Evolutionary conservation across 2,329 filamentous ascomycete species (phyloP), one percentile per base, ranked within the genome.

Genomic region (Fusarium praegraminearum): DNA sequence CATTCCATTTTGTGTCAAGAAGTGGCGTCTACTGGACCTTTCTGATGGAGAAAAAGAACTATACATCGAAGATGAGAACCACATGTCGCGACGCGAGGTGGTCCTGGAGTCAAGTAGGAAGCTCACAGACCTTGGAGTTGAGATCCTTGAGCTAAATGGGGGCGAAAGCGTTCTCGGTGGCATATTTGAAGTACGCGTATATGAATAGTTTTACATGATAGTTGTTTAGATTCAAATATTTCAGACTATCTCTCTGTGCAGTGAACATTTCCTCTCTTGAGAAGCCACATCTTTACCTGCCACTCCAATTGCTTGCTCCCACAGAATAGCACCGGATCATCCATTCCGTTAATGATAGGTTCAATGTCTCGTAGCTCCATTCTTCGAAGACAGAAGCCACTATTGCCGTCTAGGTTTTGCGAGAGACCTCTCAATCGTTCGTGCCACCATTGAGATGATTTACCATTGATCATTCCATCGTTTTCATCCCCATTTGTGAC

Each of bases 201-300:
- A 63, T 5, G 50, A 64, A 30, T 63, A 63, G 24, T 35, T 15
- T 7, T 6, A n/a, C 2, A 1, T 1, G 1, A 40, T 24, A 4
- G 1, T 11, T 0, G 47, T 30, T 9, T 7, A 20, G 8, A 16
- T 7, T 1, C 2, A 0, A 13, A n/a, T 35, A 0, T 1, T 15
- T 18, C 2, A 13, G 2, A 8, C 30, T 60, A 64, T 40, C 59
- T 57, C 3, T 64, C 50, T 4, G 50, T 64, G 2, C 59, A 33
- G 8, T 64, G 32, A 5, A 63, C 22, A 3, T 40, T 11, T 15
- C 11, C 43, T 18, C 28, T 64, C 0, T 26, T 33, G 1, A 64
- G 36, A 2, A 64, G 26, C 61, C 61, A 64, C 59, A 64, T 57
- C 11, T 50, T 64, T 1, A 57, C 50, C 12, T 64, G 59, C 61